Conservation (phyloP, 768 basidiomycete genomes). For the Tubosaeta sp. region DNA sequence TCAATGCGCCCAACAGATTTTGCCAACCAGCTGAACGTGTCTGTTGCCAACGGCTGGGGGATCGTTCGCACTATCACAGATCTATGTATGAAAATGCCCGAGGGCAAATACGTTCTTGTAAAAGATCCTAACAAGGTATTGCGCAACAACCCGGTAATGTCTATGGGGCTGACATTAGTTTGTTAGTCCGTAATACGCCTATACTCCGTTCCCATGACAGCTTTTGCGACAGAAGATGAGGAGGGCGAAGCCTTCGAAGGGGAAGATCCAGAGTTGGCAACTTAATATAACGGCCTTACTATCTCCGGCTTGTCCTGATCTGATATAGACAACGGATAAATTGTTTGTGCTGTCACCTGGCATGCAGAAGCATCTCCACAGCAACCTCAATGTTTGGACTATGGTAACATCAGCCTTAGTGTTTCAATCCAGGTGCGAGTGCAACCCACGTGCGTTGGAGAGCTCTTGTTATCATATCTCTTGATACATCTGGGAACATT, state of each 20-base stretch:
- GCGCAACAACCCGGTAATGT: constrained; percentile 18
- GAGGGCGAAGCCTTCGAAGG: constrained; percentile 44
- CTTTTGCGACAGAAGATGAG: constrained; percentile 83
- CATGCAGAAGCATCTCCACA: constrained; percentile 70
- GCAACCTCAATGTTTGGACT: constrained; percentile 80
- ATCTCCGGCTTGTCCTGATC: constrained; percentile 3
- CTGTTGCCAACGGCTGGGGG: constrained; percentile 95
- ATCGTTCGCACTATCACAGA: constrained; percentile 95
- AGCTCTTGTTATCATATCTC: constrained; percentile 70
- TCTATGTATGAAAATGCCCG: constrained; percentile 92
- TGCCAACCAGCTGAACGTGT: constrained; percentile 92
- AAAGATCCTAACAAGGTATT: constrained; percentile 96
- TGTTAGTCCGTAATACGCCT: constrained; percentile 86
- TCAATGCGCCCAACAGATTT: constrained; percentile 95
- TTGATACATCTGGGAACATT: constrained; percentile 81
- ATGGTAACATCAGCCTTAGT: constrained; percentile 2
- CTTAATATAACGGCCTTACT: constrained; percentile 15
- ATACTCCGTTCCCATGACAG: constrained; percentile 84
- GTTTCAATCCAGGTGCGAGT: neutral
- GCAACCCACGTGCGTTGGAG: constrained; percentile 72
- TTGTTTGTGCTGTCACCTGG: constrained; percentile 18
- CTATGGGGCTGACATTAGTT: constrained; percentile 5
- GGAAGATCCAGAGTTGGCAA: constrained; percentile 38
- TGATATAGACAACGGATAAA: neutral
- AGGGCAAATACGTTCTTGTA: constrained; percentile 95